Conservation (phyloP, 306 rosid species). For the Acacia crassicarpa region DNA sequence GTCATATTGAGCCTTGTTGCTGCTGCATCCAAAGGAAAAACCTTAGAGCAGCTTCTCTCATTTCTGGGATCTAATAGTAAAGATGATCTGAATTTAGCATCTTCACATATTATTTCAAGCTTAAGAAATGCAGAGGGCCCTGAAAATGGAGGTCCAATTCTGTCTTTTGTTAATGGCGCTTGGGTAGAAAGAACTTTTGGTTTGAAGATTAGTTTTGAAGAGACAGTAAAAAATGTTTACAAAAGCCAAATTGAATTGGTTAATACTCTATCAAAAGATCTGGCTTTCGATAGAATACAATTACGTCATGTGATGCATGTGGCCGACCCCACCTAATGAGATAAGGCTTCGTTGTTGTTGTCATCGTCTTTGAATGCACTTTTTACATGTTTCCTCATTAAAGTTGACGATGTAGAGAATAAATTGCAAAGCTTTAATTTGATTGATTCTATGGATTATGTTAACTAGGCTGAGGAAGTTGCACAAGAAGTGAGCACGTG, state of each 20-base stretch:
- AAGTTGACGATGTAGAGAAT: not conserved
- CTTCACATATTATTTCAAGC: not conserved
- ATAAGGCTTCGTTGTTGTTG: too few species aligned
- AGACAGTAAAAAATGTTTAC: not conserved
- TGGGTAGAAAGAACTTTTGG: conserved; percentile 14
- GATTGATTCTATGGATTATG: not conserved
- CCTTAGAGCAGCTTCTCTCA: not conserved
- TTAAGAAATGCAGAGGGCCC: not conserved
- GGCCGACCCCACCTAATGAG: too few species aligned
- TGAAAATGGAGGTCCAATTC: not conserved
- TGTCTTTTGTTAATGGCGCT: conserved; percentile 9
- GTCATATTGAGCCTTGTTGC: not conserved
- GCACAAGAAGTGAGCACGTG: not conserved
- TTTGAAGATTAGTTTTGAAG: conserved; percentile 3
- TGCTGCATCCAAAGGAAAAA: not conserved
- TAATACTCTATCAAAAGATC: too few species aligned
- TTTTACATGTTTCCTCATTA: not conserved
- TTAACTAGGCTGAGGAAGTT: not conserved
- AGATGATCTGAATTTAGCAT: not conserved
- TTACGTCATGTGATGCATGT: too few species aligned
- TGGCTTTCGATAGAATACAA: too few species aligned
- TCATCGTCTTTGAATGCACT: not conserved
- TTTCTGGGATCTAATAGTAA: not conserved
- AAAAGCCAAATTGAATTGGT: conserved; percentile 7
- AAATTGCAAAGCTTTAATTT: too few species aligned